phyloP scores from a whole-genome alignment of 2,329 filamentous ascomycete species.

The Teratosphaeria gauchensis region DNA sequence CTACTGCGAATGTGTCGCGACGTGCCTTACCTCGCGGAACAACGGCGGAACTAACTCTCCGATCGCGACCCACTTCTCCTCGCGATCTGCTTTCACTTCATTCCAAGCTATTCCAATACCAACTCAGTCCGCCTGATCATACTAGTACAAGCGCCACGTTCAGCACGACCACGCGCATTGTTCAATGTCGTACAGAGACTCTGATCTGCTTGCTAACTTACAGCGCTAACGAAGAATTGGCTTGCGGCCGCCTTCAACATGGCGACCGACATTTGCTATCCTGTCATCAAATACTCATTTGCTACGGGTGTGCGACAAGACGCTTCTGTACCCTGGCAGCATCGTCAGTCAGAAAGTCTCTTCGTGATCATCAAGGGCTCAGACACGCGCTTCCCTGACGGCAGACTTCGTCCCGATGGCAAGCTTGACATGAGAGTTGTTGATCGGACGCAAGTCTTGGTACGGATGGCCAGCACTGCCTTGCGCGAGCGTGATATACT shows the following conservation, averaged over 20 bases:
- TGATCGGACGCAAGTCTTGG: slow-evolving; percentile 10
- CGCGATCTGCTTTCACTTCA: neutral
- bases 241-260: slow-evolving; percentile 11
- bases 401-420: slow-evolving; percentile 1
- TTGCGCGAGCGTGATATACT: neutral
- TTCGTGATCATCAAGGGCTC: slow-evolving; percentile 17
- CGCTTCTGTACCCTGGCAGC: slow-evolving; percentile 27
- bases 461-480: slow-evolving; percentile 5
- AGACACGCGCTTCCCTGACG: slow-evolving; percentile 1
- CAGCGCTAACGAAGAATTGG: neutral
- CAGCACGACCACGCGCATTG: neutral
- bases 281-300: slow-evolving; percentile 22
- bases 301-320: slow-evolving; percentile 24
- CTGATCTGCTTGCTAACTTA: neutral
- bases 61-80: neutral
- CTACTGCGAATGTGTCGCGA: neutral
- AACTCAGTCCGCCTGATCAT: neutral
- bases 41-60: neutral
- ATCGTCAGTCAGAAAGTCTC: slow-evolving; percentile 22
- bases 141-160: neutral
- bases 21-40: neutral
- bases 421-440: slow-evolving; percentile 11
- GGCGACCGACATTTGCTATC: slow-evolving; percentile 19
- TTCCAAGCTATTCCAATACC: neutral
- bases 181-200: neutral